Base-by-base conservation (phyloP, 768 basidiomycete species). In the Vararia minispora region DNA sequence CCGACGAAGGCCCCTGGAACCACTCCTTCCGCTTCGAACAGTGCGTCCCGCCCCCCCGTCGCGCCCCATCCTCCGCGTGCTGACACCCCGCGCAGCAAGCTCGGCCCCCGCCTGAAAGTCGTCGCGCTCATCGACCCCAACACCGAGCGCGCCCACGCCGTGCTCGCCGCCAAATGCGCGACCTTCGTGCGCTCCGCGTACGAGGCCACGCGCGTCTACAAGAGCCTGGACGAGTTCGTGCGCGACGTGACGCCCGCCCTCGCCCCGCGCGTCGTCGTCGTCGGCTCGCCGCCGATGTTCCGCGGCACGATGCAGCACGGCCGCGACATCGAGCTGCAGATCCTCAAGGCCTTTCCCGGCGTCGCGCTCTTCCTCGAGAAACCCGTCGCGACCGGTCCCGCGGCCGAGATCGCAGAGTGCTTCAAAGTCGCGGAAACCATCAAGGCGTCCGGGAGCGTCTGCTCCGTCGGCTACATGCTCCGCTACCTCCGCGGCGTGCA, bases 111-210 rank as follows among this genome's bases (percentile, higher is more conserved):
- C 47, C 84, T 98, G 60, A 97, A 94, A 58, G 88, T 99, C 40
- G 77, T 92, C 45, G 94, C 89, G 18, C 68, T 99, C 41, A 80
- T 99, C 54, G 94, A 99, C 58, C 94, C 94, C 14, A 79, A 77
- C 18, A 68, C 76, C 41, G 81, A 86, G 29, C 87, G 89, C 44
- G 87, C 90, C 16, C 65, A 69, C 12, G 65, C 77, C 17, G 81
- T 83, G 24, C 77, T 99, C 44, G 71, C 80, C 56, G 82, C 86
- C 65, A 97, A 97, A 69, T 76, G 87, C 55, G 82, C 82, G 52
- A 85, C 86, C 11, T 91, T 92, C 69, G 91, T 95, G 61, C 74
- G 82, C 43, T 86, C 85, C 26, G 91, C 94, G 12, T 99, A 99
- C 63, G 74, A 82, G 51, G 72, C 87, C 53, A 95, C 94, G 13